Percentiles rank a stretch among this genome's conserved stretches.
Evolutionary conservation across 2,329 filamentous ascomycete genomes (phyloP).

Genomic region (Fusarium austroafricanum): DNA sequence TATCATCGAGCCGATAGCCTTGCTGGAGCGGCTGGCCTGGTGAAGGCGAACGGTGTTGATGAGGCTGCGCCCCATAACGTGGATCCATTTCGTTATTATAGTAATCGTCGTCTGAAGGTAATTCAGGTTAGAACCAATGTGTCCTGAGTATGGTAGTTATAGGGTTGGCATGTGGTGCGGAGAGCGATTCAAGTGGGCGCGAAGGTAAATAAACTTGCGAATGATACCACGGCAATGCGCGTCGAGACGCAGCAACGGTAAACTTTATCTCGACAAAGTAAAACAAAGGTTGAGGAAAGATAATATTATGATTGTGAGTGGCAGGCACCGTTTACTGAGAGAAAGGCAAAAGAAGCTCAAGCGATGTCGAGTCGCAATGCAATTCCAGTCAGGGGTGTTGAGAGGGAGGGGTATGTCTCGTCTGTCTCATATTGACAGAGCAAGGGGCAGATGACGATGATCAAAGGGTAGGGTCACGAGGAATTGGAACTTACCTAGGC

Average conservation of each 20-base stretch:
- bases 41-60: constrained; percentile 72
- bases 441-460: constrained; percentile 38
- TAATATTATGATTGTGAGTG: neutral
- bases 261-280: constrained; percentile 3
- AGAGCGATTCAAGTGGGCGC: constrained; percentile 4
- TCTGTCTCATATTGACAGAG: constrained; percentile 36
- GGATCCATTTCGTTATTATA: constrained; percentile 69
- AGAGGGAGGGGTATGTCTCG: constrained; percentile 41
- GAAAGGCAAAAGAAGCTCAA: neutral
- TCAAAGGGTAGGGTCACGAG: constrained; percentile 7
- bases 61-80: constrained; percentile 38
- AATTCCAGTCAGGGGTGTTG: constrained; percentile 36
- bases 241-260: constrained; percentile 22
- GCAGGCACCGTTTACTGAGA: neutral
- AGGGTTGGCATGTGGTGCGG: constrained; percentile 16
- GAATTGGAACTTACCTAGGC: constrained; percentile 69
- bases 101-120: constrained; percentile 66
- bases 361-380: constrained; percentile 16
- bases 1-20: constrained; percentile 86
- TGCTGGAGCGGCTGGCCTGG: constrained; percentile 78
- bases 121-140: constrained; percentile 39
- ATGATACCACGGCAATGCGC: constrained; percentile 35
- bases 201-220: constrained; percentile 11
- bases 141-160: constrained; percentile 7
- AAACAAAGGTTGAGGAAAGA: neutral